Conservation (phyloP, 371 early-diverging fungal genomes). For the Sporodiniella umbellata region DNA sequence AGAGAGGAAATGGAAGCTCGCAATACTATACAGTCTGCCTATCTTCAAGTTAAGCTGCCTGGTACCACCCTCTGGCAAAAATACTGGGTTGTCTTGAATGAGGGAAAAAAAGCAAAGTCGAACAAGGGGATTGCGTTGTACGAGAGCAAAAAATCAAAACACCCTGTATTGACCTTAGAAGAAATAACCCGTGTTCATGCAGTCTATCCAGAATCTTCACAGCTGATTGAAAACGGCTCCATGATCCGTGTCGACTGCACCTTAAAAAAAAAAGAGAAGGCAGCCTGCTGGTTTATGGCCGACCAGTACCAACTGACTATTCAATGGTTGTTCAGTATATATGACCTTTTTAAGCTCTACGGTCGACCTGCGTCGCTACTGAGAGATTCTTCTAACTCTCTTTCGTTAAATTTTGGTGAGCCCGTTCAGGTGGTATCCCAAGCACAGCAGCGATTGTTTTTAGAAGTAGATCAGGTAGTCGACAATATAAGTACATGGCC, state of each 20-base stretch:
- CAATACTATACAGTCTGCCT: conserved; percentile 23
- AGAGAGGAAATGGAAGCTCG: conserved; percentile 1
- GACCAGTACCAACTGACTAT: conserved; percentile 30
- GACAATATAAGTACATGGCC: conserved; percentile 13
- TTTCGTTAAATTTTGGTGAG: conserved; percentile 35
- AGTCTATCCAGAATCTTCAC: conserved; percentile 62
- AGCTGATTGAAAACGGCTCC: conserved; percentile 42
- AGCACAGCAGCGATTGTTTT: no score
- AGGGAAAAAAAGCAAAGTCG: conserved; percentile 41
- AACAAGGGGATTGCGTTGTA: conserved; percentile 30
- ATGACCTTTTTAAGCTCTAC: conserved; percentile 48
- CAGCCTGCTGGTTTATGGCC: conserved; percentile 39
- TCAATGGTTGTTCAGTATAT: conserved; percentile 37
- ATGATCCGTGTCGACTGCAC: conserved; percentile 46
- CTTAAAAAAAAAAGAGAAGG: conserved; percentile 12
- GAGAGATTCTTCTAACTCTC: conserved; percentile 18
- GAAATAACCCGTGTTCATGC: conserved; percentile 66
- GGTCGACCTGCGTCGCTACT: conserved; percentile 36
- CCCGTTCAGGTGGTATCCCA: conserved; percentile 4
- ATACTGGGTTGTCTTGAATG: conserved; percentile 48
- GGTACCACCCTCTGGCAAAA: conserved; percentile 63
- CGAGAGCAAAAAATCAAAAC: conserved; percentile 54
- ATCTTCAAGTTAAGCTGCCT: conserved; percentile 55
- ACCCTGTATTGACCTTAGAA: conserved; percentile 45
- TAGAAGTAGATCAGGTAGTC: conserved; percentile 29